phyloP scores from a whole-genome alignment of 176 grass and related monocot species.

The Chloris gayana region DNA sequence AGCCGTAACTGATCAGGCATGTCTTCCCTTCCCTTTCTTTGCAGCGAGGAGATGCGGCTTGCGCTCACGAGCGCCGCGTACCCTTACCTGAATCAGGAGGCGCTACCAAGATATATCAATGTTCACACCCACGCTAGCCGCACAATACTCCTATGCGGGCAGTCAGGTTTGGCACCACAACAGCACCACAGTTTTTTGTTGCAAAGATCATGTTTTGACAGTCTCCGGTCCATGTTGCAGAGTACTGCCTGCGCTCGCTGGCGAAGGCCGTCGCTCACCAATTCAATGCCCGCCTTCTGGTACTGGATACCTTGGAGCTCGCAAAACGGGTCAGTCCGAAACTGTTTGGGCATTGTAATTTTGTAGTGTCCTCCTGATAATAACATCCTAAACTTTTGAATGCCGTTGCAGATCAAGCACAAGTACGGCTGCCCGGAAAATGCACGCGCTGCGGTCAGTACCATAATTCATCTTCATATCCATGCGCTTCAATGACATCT shows the following conservation, averaged over 20 bases:
- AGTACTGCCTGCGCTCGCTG: conserved; percentile 68
- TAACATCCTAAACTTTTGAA: conserved; percentile 23
- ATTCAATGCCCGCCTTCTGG: conserved; percentile 60
- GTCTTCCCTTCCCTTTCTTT: conserved; percentile 41
- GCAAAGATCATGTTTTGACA: conserved; percentile 9
- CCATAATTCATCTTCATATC: background rate
- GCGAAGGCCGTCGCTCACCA: conserved; percentile 74
- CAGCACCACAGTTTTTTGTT: background rate
- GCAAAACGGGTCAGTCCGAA: conserved; percentile 42
- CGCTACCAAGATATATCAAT: conserved; percentile 57
- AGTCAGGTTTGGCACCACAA: conserved; percentile 50
- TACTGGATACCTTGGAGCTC: conserved; percentile 70
- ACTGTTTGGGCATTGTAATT: background rate
- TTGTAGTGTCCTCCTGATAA: background rate
- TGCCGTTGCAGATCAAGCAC: conserved; percentile 63
- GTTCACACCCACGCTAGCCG: conserved; percentile 63
- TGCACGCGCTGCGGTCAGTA: conserved; percentile 52
- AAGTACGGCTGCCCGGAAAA: conserved; percentile 65
- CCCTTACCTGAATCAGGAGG: conserved; percentile 55
- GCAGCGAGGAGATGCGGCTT: conserved; percentile 61
- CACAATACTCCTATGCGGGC: conserved; percentile 80
- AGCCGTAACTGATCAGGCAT: conserved; percentile 4
- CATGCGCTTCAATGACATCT: background rate
- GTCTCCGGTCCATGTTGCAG: conserved; percentile 24
- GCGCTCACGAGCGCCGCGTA: conserved; percentile 76